Conservation (phyloP, 768 basidiomycete species). For the Lanmaoa rubissima region DNA sequence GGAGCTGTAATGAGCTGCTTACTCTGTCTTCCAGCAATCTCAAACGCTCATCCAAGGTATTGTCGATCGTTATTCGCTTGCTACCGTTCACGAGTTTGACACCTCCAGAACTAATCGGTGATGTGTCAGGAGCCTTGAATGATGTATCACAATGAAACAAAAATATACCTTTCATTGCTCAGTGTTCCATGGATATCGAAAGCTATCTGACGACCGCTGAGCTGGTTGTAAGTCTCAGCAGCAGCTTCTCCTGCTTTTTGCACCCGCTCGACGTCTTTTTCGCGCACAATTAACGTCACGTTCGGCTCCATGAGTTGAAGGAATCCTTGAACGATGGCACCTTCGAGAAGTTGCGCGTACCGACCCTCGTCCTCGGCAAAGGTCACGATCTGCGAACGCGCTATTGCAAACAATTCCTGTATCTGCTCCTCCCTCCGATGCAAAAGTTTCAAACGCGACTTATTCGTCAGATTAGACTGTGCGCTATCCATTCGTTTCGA, state of each 20-base stretch:
- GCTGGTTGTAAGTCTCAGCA: conserved; percentile 62
- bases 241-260: conserved; percentile 67
- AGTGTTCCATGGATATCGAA: conserved; percentile 62
- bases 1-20: conserved; percentile 25
- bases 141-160: not conserved
- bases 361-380: conserved; percentile 64
- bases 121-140: not conserved
- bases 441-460: conserved; percentile 86
- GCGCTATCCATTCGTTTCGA: conserved; percentile 48
- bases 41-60: conserved; percentile 91
- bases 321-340: conserved; percentile 81
- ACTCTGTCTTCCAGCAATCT: conserved; percentile 88
- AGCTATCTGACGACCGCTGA: conserved; percentile 67
- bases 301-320: conserved; percentile 77
- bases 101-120: conserved; percentile 69
- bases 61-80: conserved; percentile 85
- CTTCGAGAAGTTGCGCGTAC: conserved; percentile 82
- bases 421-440: conserved; percentile 91
- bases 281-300: conserved; percentile 64
- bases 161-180: conserved; percentile 62
- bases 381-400: conserved; percentile 60
- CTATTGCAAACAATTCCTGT: conserved; percentile 79
- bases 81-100: conserved; percentile 71
- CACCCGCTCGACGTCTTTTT: conserved; percentile 60
- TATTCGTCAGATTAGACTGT: conserved; percentile 95